A percentile compares a stretch with the other conserved stretches of the same genome.
phyloP scores from a whole-genome alignment of 768 basidiomycete species.

The Rhizopogon salebrosus region DNA sequence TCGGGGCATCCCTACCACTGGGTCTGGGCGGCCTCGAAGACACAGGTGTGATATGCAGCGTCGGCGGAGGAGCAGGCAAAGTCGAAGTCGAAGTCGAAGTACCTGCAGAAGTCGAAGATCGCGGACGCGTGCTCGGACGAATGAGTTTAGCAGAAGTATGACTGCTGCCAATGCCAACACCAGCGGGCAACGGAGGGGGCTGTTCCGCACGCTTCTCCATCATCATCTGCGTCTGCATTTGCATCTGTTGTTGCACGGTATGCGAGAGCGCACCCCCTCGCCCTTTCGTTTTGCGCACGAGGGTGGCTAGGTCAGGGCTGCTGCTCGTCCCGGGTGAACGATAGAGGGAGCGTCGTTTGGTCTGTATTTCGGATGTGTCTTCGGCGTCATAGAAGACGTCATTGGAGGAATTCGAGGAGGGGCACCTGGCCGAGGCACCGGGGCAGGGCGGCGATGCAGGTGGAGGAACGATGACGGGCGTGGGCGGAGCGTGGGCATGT shows the following conservation, averaged over 20 bases:
- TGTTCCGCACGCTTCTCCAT: constrained; percentile 32
- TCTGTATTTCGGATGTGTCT: constrained; percentile 61
- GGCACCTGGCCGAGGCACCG: constrained; percentile 25
- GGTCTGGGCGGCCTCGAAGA: constrained; percentile 18
- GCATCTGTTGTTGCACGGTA: constrained; percentile 28
- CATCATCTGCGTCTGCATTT: constrained; percentile 24
- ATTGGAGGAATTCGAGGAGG: constrained; percentile 48
- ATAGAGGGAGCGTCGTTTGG: constrained; percentile 81
- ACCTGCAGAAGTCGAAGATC: constrained; percentile 39
- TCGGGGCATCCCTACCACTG: constrained; percentile 23
- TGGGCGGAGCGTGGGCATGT: constrained; percentile 15
- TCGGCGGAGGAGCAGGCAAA: constrained; percentile 26
- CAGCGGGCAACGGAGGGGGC: constrained; percentile 42
- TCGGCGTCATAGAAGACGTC: constrained; percentile 64
- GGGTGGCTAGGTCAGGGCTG: constrained; percentile 86
- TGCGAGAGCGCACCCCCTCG: constrained; percentile 40
- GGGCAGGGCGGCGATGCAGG: constrained; percentile 47
- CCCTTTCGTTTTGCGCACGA: constrained; percentile 80
- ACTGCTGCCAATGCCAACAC: too few species aligned
- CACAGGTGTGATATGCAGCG: constrained; percentile 30
- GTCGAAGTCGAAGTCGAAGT: constrained; percentile 16
- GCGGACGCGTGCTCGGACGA: constrained; percentile 30
- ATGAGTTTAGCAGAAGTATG: constrained; percentile 17
- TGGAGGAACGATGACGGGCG: constrained; percentile 61
- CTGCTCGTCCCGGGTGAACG: constrained; percentile 85